Conservation (phyloP, 495 filamentous ascomycete species). For the Neurospora sp. region DNA sequence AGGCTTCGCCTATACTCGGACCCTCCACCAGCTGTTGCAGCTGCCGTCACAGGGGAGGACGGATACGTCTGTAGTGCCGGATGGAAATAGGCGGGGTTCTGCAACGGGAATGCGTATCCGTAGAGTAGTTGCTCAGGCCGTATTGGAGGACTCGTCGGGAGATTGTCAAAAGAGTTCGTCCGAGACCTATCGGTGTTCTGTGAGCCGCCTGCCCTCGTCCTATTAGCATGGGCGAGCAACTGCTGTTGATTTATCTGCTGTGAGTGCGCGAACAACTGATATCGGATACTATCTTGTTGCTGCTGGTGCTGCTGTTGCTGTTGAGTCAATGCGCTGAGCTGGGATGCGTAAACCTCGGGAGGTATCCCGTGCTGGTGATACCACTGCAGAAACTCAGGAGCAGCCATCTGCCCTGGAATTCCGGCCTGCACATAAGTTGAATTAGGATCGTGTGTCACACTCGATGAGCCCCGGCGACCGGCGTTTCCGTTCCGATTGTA, state of each 20-base stretch:
- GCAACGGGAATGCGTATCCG: constrained; percentile 16
- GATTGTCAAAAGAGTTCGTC: constrained; percentile 43
- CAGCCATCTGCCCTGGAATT: constrained; percentile 14
- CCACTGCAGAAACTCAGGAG: constrained; percentile 31
- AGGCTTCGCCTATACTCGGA: constrained; percentile 40
- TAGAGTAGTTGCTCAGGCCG: constrained; percentile 37
- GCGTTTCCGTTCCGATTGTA: constrained; percentile 37
- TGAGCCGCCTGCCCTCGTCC: constrained; percentile 25
- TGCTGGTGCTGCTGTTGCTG: constrained; percentile 22
- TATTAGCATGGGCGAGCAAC: constrained; percentile 34
- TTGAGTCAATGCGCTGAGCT: constrained; percentile 23
- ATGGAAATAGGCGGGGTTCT: constrained; percentile 18
- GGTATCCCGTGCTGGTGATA: constrained; percentile 29
- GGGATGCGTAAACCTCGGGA: constrained; percentile 33
- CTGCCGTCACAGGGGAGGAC: constrained; percentile 33
- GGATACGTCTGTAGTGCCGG: constrained; percentile 33
- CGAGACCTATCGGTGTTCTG: constrained; percentile 35
- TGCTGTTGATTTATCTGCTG: constrained; percentile 34
- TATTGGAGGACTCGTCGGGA: constrained; percentile 39
- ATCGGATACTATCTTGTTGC: constrained; percentile 23
- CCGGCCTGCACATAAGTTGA: constrained; percentile 9
- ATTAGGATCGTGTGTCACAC: constrained; percentile 27
- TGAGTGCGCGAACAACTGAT: constrained; percentile 39
- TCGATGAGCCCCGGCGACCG: constrained; percentile 30
- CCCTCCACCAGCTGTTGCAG: constrained; percentile 22